phyloP scores from a whole-genome alignment of 495 filamentous ascomycete species.

The Podospora comata region DNA sequence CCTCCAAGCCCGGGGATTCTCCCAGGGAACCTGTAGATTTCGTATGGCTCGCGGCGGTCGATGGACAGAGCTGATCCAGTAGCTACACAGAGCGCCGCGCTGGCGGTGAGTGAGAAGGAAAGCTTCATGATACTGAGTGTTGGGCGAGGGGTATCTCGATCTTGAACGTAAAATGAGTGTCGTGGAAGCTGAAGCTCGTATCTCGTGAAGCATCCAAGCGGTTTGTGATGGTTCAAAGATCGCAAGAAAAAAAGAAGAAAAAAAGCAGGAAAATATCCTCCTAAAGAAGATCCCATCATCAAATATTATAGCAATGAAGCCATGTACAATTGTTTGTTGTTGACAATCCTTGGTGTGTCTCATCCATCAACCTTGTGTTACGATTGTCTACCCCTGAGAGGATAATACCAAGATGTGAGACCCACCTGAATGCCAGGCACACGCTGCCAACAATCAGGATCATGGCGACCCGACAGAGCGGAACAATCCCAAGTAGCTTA shows the following conservation, averaged over 20 bases:
- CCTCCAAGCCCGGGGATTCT: not conserved
- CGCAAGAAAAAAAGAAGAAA: not conserved
- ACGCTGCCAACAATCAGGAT: not conserved
- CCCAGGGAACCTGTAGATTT: not conserved
- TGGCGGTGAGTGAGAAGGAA: not conserved
- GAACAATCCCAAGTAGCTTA: conserved; percentile 5
- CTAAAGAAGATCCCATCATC: not conserved
- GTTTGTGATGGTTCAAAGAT: not conserved
- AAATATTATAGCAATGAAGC: not conserved
- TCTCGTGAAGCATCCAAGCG: not conserved
- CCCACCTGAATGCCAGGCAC: not conserved
- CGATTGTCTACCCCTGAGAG: conserved; percentile 4
- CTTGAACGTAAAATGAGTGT: not conserved
- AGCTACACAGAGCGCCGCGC: not conserved
- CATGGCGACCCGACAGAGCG: not conserved
- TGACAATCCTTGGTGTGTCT: not conserved
- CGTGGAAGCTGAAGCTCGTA: not conserved
- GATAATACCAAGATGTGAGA: not conserved
- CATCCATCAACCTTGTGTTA: not conserved
- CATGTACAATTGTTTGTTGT: not conserved
- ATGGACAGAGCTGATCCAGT: not conserved
- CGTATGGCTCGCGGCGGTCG: not conserved
- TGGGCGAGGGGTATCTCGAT: not conserved
- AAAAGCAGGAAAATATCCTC: not conserved
- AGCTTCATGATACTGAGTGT: not conserved